Conservation (phyloP, 129 eudicot species). For the Arctium minus region DNA sequence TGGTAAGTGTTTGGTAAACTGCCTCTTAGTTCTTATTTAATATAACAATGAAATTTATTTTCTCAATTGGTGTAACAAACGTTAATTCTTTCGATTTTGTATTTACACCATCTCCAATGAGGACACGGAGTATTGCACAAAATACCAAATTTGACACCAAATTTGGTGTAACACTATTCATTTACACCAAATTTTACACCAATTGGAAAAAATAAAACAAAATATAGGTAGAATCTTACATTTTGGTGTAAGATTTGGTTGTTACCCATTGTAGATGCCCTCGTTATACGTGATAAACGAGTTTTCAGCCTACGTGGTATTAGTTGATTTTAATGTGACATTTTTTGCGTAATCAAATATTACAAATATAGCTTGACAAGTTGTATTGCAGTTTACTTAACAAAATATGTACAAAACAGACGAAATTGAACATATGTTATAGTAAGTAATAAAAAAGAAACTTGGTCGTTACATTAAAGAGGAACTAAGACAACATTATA, state of each 20-base stretch:
- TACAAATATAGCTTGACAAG: neutral
- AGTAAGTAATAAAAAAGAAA: neutral
- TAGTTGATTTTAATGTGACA: neutral
- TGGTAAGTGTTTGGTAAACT: too few relatives aligned
- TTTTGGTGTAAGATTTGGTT: neutral
- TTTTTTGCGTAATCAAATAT: neutral
- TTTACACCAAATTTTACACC: too few relatives aligned
- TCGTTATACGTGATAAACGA: neutral
- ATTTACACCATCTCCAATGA: too few relatives aligned
- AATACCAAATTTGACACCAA: neutral
- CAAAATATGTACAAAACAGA: neutral
- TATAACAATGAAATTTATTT: neutral
- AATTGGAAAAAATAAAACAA: too few relatives aligned
- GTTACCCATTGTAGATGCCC: neutral
- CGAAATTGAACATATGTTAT: neutral
- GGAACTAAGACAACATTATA: neutral
- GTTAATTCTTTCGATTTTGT: neutral
- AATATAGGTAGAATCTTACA: too few relatives aligned
- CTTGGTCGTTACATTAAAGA: neutral
- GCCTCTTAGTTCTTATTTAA: too few relatives aligned
- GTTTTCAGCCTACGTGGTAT: neutral
- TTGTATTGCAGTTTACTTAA: neutral
- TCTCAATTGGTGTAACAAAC: neutral
- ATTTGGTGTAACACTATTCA: neutral
- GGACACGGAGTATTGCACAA: neutral